phyloP scores from a whole-genome alignment of 768 basidiomycete genomes.

The Tulasnella sp. region DNA sequence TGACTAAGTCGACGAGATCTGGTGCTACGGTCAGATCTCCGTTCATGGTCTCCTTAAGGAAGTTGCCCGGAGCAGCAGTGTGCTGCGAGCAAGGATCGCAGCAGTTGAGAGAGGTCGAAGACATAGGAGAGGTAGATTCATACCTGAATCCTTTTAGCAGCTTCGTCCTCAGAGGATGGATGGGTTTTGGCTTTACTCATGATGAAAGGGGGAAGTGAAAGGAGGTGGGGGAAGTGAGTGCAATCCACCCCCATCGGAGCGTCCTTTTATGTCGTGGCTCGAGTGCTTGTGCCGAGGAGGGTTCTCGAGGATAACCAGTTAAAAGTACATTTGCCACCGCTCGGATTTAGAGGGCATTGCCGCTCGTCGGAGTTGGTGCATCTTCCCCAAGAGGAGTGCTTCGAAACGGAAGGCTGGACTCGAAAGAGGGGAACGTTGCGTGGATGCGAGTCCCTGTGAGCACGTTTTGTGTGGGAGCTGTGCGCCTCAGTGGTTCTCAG shows the following conservation, averaged over 20 bases:
- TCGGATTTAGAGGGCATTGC: not conserved
- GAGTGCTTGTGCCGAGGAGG: not conserved
- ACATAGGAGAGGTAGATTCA: not conserved
- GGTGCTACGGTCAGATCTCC: not conserved
- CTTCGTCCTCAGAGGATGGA: not conserved
- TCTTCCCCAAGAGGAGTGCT: not conserved
- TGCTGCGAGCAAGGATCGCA: not conserved
- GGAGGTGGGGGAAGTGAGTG: not conserved
- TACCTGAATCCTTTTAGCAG: not conserved
- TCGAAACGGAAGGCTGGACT: not conserved
- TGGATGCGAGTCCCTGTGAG: not conserved
- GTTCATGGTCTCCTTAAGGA: not conserved
- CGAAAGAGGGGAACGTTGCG: not conserved
- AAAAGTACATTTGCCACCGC: not conserved
- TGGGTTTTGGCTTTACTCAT: not conserved
- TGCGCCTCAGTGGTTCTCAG: not conserved
- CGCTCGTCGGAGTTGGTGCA: not conserved
- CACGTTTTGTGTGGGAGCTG: not conserved
- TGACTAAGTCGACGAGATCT: not conserved
- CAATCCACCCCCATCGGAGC: not conserved
- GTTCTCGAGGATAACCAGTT: not conserved
- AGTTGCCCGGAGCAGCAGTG: not conserved
- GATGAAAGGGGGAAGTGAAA: not conserved
- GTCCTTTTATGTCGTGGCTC: not conserved
- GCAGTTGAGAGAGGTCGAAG: not conserved